A percentile compares a stretch with the other conserved stretches of the same genome.
Conservation (phyloP, 768 basidiomycete species). For the Pholiota conissans region DNA sequence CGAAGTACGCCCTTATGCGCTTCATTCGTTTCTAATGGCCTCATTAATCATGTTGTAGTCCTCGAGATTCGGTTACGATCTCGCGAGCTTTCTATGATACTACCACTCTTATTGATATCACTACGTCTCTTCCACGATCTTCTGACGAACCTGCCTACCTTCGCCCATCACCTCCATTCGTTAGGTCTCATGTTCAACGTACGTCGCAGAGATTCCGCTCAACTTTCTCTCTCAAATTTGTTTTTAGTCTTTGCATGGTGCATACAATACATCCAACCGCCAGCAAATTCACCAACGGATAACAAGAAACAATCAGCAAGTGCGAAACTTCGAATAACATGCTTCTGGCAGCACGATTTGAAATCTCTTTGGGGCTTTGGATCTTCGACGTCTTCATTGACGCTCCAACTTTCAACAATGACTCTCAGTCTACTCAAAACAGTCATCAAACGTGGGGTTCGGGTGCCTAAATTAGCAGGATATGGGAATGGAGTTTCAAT, state of each 20-base stretch:
- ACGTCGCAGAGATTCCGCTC: slow-evolving; percentile 12
- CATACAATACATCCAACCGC: slow-evolving; percentile 65
- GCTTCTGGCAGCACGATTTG: slow-evolving; percentile 95
- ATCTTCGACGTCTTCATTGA: slow-evolving; percentile 53
- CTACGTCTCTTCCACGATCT: slow-evolving; percentile 92
- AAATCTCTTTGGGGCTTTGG: slow-evolving; percentile 84
- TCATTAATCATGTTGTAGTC: slow-evolving; percentile 44
- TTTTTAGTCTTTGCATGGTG: slow-evolving; percentile 86
- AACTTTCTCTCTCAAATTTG: slow-evolving; percentile 14
- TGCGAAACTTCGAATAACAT: slow-evolving; percentile 72
- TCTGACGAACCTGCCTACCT: slow-evolving; percentile 89
- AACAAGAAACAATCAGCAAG: slow-evolving; percentile 33
- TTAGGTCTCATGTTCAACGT: slow-evolving; percentile 84
- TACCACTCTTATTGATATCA: slow-evolving; percentile 83
- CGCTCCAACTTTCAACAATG: slow-evolving; percentile 87
- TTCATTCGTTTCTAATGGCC: neutral
- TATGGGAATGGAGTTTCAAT: slow-evolving; percentile 84
- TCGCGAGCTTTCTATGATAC: slow-evolving; percentile 82
- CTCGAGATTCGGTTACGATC: slow-evolving; percentile 92
- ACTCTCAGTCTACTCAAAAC: slow-evolving; percentile 78
- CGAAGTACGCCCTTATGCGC: slow-evolving; percentile 62
- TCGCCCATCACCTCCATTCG: slow-evolving; percentile 88
- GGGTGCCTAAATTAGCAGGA: slow-evolving; percentile 72
- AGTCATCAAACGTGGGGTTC: slow-evolving; percentile 72
- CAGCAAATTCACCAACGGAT: slow-evolving; percentile 28